A percentile compares a stretch with the other conserved stretches of the same genome.
These are phyloP conservation scores for Dimocarpus longan DNA, from an alignment of 345 rosid species.

Conservation along the genomic window DNA sequence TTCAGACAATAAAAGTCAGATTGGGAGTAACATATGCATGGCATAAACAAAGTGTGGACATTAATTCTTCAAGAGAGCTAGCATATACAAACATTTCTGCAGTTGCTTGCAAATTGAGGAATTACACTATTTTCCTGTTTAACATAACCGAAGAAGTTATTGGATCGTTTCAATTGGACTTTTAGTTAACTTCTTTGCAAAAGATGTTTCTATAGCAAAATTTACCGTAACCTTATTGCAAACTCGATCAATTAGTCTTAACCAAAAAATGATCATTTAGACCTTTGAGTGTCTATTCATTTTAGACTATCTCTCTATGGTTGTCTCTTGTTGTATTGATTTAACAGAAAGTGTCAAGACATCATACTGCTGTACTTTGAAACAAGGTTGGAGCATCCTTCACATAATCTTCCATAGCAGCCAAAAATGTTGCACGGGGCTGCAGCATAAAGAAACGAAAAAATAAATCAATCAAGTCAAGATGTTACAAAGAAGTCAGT, in stretches of 20 bases:
- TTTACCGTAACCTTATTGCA: background rate
- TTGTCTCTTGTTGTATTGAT: background rate
- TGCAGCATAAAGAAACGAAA: slow-evolving; percentile 20
- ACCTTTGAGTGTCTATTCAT: background rate
- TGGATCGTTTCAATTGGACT: too few relatives aligned
- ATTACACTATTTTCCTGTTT: background rate
- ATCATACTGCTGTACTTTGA: slow-evolving; percentile 28
- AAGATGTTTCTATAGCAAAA: too few relatives aligned
- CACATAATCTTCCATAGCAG: slow-evolving; percentile 43
- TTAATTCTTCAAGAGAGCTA: too few relatives aligned
- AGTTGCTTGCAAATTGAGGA: background rate
- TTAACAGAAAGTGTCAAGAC: background rate
- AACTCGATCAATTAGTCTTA: background rate
- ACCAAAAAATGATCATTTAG: background rate
- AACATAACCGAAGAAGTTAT: background rate
- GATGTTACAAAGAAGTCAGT: background rate
- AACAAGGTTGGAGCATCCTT: slow-evolving; percentile 28
- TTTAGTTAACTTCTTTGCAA: too few relatives aligned
- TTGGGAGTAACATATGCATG: background rate
- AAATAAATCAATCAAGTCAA: slow-evolving; percentile 3
- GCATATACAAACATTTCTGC: background rate
- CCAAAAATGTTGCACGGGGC: slow-evolving; percentile 38
- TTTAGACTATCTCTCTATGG: background rate
- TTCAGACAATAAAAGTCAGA: background rate
- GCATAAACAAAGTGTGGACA: background rate